Evolutionary conservation across 306 rosid species (phyloP).

Genomic region (Cucumis sativus): Cucumber_9930_V3 NC_026655.2:10893001-10893500

Average conservation of each 20-base stretch:
- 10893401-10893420: conserved; percentile 44
- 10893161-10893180: conserved; percentile 68
- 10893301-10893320: conserved; percentile 57
- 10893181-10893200: conserved; percentile 55
- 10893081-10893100: too few species aligned
- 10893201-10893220: conserved; percentile 45
- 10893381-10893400: conserved; percentile 59
- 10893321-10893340: conserved; percentile 69
- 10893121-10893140: not conserved
- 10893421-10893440: conserved; percentile 49
- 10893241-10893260: conserved; percentile 67
- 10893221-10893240: conserved; percentile 68
- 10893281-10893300: conserved; percentile 62
- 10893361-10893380: conserved; percentile 74
- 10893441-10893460: conserved; percentile 63
- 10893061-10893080: not conserved
- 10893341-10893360: conserved; percentile 51
- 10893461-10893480: conserved; percentile 55
- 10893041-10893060: not conserved
- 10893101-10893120: too few species aligned
- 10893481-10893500: conserved; percentile 54
- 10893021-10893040: not conserved
- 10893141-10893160: conserved; percentile 31
- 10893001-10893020: not conserved
- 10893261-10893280: conserved; percentile 74